Conservation (phyloP, 805 yeast genomes). For the Dipodascus albidus region DNA sequence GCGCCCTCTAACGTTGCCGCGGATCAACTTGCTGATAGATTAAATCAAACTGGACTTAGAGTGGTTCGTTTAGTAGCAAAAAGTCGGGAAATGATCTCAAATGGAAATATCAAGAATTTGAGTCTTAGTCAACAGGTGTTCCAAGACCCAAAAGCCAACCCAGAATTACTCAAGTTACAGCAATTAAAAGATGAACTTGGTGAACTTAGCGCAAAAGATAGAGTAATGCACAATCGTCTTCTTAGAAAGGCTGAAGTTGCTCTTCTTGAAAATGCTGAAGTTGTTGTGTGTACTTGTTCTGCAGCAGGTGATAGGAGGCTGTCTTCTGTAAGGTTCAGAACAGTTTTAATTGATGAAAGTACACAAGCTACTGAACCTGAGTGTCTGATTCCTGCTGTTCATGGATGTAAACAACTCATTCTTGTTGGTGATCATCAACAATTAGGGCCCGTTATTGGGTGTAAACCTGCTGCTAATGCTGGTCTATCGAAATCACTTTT, state of each 20-base stretch:
- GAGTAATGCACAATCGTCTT: conserved; percentile 31
- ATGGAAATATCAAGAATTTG: conserved; percentile 44
- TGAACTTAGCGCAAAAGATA: conserved; percentile 49
- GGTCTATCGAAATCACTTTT: conserved; percentile 80
- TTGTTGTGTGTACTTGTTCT: conserved; percentile 83
- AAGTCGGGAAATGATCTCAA: conserved; percentile 55
- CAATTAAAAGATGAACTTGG: conserved; percentile 54
- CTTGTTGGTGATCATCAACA: conserved; percentile 95
- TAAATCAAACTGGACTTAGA: conserved; percentile 56
- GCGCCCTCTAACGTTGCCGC: conserved; percentile 96
- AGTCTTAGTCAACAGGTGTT: conserved; percentile 47
- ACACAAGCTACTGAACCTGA: conserved; percentile 95
- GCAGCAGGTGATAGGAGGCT: conserved; percentile 79
- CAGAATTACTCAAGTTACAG: conserved; percentile 44
- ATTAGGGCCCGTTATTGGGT: conserved; percentile 82
- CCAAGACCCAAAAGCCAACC: conserved; percentile 23
- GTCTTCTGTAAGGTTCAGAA: conserved; percentile 43
- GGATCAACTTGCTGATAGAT: conserved; percentile 73
- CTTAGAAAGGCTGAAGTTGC: conserved; percentile 38
- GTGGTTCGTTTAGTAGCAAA: conserved; percentile 72
- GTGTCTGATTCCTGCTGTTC: conserved; percentile 75
- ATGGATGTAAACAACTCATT: conserved; percentile 81
- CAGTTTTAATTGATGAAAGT: conserved; percentile 83
- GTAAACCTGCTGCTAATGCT: conserved; percentile 71
- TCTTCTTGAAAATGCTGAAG: conserved; percentile 49